A percentile compares a stretch with the other conserved stretches of the same genome.
Conservation (phyloP, 1,139 yeast species). For the Arxiozyma telluris region DNA sequence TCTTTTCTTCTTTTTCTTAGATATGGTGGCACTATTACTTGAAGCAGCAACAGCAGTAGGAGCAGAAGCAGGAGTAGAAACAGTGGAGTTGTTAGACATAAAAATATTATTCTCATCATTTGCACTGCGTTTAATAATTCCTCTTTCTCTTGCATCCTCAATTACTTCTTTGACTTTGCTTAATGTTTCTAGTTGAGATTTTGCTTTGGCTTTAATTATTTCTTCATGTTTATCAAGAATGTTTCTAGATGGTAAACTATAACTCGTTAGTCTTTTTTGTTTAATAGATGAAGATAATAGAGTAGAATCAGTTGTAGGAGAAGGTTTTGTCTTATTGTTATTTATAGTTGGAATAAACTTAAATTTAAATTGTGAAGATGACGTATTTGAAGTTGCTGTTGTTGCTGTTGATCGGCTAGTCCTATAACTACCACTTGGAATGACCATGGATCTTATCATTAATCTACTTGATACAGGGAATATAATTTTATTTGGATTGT, state of each 20-base stretch:
- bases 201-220: constrained; percentile 7
- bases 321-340: neutral
- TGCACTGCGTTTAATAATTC: neutral
- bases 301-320: neutral
- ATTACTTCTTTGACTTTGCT: constrained; percentile 8
- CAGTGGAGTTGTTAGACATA: neutral
- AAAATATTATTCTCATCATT: neutral
- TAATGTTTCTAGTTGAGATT: constrained; percentile 3
- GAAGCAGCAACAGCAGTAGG: constrained; percentile 11
- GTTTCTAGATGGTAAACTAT: constrained; percentile 24
- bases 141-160: constrained; percentile 2
- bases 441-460: neutral
- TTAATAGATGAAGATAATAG: neutral
- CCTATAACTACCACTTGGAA: neutral
- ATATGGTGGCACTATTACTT: neutral
- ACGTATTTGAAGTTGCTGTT: neutral
- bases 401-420: too few relatives aligned
- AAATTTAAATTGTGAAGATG: neutral
- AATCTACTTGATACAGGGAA: neutral
- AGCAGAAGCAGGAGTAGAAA: constrained; percentile 12
- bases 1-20: constrained; percentile 48
- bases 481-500: neutral
- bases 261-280: constrained; percentile 23
- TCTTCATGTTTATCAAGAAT: constrained; percentile 12
- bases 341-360: constrained; percentile 2